These are phyloP conservation scores for Mortierella sp. DNA, from an alignment of 371 early-diverging fungal species.

Conservation along the genomic window DNA sequence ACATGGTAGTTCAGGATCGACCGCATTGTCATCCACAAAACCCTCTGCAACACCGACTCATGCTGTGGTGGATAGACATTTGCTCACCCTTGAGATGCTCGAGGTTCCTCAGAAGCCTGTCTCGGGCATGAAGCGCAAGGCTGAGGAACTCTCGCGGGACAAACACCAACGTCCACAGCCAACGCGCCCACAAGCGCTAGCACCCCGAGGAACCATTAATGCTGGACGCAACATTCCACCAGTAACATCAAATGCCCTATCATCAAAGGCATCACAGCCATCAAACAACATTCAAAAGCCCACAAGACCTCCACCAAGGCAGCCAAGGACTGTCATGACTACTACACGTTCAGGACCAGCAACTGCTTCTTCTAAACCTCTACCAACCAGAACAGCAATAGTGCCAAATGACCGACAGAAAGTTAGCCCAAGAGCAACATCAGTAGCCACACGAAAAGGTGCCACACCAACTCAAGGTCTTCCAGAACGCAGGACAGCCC, in stretches of 20 bases:
- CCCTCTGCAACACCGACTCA: background rate
- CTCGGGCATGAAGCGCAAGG: constrained; percentile 18
- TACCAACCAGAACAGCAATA: background rate
- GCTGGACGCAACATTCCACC: background rate
- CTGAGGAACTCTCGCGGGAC: constrained; percentile 3
- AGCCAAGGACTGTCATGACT: no score
- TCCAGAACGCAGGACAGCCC: background rate
- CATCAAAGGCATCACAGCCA: background rate
- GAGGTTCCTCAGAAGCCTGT: constrained; percentile 7
- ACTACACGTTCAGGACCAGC: no score
- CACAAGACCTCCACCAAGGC: background rate
- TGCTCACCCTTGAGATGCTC: constrained; percentile 24
- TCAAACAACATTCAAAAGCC: background rate
- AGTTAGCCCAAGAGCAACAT: background rate
- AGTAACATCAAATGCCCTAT: background rate
- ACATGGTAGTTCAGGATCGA: background rate
- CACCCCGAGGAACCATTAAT: background rate
- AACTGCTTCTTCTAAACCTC: background rate
- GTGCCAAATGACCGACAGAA: background rate
- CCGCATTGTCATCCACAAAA: background rate
- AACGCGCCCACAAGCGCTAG: background rate
- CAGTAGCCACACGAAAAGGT: background rate
- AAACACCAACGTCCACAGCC: background rate
- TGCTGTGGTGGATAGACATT: background rate
- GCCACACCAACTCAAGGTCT: background rate